These are phyloP conservation scores for Sistotremastrum suecicum DNA, from an alignment of 768 basidiomycete species.

Conservation along the genomic window DNA sequence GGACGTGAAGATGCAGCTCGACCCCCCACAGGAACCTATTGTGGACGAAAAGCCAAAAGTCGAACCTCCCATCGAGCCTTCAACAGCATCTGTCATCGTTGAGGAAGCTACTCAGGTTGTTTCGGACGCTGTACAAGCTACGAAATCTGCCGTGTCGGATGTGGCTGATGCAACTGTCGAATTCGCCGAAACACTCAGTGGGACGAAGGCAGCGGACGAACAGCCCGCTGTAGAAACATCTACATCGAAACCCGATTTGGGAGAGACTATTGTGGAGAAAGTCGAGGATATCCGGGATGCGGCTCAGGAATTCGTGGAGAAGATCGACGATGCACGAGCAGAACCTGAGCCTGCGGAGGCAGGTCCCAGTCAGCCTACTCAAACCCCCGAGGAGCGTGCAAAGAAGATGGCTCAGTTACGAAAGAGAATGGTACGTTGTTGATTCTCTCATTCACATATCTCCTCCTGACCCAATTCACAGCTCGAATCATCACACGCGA, in stretches of 20 bases:
- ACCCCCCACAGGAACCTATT: not conserved
- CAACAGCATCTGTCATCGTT: too few species aligned
- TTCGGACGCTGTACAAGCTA: not conserved
- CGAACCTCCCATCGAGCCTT: too few species aligned
- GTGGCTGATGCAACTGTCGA: slow-evolving; percentile 3
- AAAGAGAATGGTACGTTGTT: slow-evolving; percentile 61
- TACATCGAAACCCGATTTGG: not conserved
- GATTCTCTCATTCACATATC: slow-evolving; percentile 1
- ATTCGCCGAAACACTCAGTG: not conserved
- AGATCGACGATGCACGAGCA: slow-evolving; percentile 10
- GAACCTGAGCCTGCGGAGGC: slow-evolving; percentile 6
- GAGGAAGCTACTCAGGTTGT: too few species aligned
- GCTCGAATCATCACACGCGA: slow-evolving; percentile 68
- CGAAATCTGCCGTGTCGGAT: slow-evolving; percentile 1
- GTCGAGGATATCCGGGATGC: slow-evolving; percentile 14
- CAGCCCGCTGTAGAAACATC: slow-evolving; percentile 3
- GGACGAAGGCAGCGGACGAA: not conserved
- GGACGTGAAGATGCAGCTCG: slow-evolving; percentile 2
- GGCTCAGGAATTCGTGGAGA: slow-evolving; percentile 17
- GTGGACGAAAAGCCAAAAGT: slow-evolving; percentile 2
- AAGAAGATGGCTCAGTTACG: slow-evolving; percentile 65
- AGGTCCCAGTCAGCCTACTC: slow-evolving; percentile 11
- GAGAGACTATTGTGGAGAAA: slow-evolving; percentile 3
- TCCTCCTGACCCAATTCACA: slow-evolving; percentile 16
- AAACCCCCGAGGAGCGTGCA: slow-evolving; percentile 59